Evolutionary conservation across 345 rosid species (phyloP).

Genomic region (Camelina laxa): DNA sequence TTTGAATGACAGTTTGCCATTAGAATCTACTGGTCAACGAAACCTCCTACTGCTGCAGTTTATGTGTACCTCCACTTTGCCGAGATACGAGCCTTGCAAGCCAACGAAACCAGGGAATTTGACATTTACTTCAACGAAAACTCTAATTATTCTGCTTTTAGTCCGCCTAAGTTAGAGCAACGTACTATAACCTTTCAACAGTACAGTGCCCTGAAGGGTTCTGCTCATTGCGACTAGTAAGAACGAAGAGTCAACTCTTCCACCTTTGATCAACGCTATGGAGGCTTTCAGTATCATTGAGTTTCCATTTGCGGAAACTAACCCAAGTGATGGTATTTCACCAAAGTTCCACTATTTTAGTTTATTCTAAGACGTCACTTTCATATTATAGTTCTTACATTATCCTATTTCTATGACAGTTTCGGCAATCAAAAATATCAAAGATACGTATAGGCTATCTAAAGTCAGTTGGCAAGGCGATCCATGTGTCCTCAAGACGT

Average conservation of each 20-base stretch:
- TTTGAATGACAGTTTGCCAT: neutral
- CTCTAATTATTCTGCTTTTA: neutral
- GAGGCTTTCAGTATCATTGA: neutral
- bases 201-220: neutral
- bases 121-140: slow-evolving; percentile 5
- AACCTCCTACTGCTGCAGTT: neutral
- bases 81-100: slow-evolving; percentile 33
- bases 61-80: slow-evolving; percentile 45
- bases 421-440: neutral
- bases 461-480: neutral
- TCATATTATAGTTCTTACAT: neutral
- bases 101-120: slow-evolving; percentile 40
- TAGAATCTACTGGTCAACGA: neutral
- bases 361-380: neutral
- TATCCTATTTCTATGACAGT: neutral
- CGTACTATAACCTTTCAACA: neutral
- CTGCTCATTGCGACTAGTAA: neutral
- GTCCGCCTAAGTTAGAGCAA: neutral
- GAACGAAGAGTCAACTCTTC: neutral
- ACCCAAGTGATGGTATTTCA: neutral
- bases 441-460: neutral
- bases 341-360: too few species aligned
- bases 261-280: neutral
- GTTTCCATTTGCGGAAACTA: neutral
- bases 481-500: neutral